Evolutionary conservation across 768 basidiomycete genomes (phyloP), one percentile per base, ranked within the genome.

Genomic region (Mycena floridula): DNA sequence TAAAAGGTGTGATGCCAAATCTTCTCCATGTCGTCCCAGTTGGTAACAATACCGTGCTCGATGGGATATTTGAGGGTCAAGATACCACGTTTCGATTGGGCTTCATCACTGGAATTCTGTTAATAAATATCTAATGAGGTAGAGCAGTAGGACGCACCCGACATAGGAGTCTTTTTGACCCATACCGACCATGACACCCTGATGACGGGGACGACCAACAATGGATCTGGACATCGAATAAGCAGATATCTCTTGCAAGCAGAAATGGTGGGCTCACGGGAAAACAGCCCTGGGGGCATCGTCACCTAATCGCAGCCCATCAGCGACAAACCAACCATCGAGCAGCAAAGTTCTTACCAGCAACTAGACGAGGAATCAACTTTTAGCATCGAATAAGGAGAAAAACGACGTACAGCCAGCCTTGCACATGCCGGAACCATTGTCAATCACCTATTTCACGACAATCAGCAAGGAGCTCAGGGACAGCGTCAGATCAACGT

Each of bases 351-450:
- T 30, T 47, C 36, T 49, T 64, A 69, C 66, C 70, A 60, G 69
- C 64, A 55, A 67, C 68, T 69, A 50, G 44, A 43, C n/a, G 20
- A 40, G 7, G 13, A 41, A 15, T 22, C 13, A 24, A 9, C 35
- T 20, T 37, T 24, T 18, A 24, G 4, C 23, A 37, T 30, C n/a
- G n/a, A n/a, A 44, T 30, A 46, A 40, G 42, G 43, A 28, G 18
- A 21, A 35, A 22, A 41, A 45, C 43, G 12, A 74, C 79, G 59
- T 56, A 81, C 79, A 81, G 59, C 86, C 85, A 69, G 85, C 85
- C 70, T 88, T 88, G 77, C 84, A 87, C 85, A 87, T 88, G 65
- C 86, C 87, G 62, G 86, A 89, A 55, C 83, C 84, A 64, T 81
- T 81, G 68, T 83, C 79, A 52, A 80, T 77, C n/a, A n/a, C n/a